A percentile compares a stretch with the other conserved stretches of the same genome.
phyloP scores from a whole-genome alignment of 495 filamentous ascomycete genomes.

The Sporormia fimetaria region DNA sequence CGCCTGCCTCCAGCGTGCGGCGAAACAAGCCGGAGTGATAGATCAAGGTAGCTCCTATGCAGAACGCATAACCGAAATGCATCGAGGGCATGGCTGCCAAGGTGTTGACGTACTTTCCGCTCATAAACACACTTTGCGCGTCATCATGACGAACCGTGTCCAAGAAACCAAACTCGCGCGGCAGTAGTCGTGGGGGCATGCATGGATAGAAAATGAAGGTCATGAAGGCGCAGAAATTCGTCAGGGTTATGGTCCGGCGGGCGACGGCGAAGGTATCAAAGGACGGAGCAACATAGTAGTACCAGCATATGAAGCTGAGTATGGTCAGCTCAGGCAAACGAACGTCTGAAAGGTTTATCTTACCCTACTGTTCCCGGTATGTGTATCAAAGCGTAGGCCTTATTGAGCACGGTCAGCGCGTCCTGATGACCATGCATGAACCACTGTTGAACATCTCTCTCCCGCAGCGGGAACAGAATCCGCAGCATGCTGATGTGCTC shows the following conservation, averaged over 20 bases:
- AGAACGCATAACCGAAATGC: conserved; percentile 36
- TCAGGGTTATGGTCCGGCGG: conserved; percentile 52
- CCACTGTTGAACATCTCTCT: conserved; percentile 47
- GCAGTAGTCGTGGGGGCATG: conserved; percentile 54
- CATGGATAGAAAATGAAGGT: conserved; percentile 53
- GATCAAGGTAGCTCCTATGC: conserved; percentile 48
- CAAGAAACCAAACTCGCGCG: conserved; percentile 48
- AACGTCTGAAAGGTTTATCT: conserved; percentile 14
- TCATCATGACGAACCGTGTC: conserved; percentile 53
- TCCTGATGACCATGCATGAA: conserved; percentile 47
- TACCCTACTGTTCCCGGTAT: conserved; percentile 57
- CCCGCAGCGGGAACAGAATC: conserved; percentile 45
- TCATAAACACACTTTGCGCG: conserved; percentile 47
- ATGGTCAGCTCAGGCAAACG: neutral
- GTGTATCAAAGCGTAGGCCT: conserved; percentile 52
- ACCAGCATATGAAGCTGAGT: conserved; percentile 52
- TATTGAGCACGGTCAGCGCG: conserved; percentile 49
- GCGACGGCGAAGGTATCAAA: conserved; percentile 45
- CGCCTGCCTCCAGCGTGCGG: conserved; percentile 37
- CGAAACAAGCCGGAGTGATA: conserved; percentile 47
- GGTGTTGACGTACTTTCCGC: conserved; percentile 28
- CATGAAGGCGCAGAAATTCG: conserved; percentile 49
- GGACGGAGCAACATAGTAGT: conserved; percentile 49
- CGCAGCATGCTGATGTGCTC: conserved; percentile 45
- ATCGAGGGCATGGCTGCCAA: conserved; percentile 27